Conservation (phyloP, 2,329 filamentous ascomycete genomes). For the Shiraia bambusicola region DNA sequence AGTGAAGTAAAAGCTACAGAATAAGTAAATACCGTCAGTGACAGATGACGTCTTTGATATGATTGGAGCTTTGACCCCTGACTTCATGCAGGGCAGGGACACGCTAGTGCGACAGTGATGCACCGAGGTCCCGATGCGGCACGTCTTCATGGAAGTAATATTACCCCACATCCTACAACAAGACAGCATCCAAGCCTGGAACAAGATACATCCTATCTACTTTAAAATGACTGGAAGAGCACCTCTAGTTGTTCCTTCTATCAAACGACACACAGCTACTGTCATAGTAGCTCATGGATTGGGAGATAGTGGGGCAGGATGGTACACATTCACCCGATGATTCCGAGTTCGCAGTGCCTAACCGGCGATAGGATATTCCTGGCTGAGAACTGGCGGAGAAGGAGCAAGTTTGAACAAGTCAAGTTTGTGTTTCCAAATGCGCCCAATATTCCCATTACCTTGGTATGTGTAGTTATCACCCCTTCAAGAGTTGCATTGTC, state of each 20-base stretch:
- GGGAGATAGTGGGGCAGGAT: conserved; percentile 76
- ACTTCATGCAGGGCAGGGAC: conserved; percentile 31
- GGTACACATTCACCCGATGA: conserved; percentile 51
- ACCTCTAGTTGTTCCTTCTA: conserved; percentile 72
- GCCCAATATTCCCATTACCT: conserved; percentile 81
- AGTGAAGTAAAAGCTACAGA: conserved; percentile 5
- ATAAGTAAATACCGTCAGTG: conserved; percentile 10
- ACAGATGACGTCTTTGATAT: conserved; percentile 37
- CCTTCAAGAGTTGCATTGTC: not conserved
- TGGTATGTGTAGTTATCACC: conserved; percentile 58
- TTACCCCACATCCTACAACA: conserved; percentile 18
- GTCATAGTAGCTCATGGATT: conserved; percentile 94
- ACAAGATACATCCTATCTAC: conserved; percentile 4
- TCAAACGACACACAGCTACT: conserved; percentile 84
- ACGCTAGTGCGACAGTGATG: conserved; percentile 18
- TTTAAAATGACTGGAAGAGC: conserved; percentile 43
- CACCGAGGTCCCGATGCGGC: conserved; percentile 18
- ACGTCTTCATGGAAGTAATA: conserved; percentile 4
- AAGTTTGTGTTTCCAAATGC: conserved; percentile 95
- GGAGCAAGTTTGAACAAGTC: conserved; percentile 80
- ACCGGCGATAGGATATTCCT: conserved; percentile 62
- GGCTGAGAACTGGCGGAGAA: conserved; percentile 82
- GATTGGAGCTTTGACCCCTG: conserved; percentile 34
- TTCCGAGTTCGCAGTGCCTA: conserved; percentile 9
- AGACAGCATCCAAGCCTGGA: conserved; percentile 4